These are phyloP conservation scores for Phytophthora sp. DNA, from an alignment of 352 stramenopile genomes.

Conservation along the genomic window DNA sequence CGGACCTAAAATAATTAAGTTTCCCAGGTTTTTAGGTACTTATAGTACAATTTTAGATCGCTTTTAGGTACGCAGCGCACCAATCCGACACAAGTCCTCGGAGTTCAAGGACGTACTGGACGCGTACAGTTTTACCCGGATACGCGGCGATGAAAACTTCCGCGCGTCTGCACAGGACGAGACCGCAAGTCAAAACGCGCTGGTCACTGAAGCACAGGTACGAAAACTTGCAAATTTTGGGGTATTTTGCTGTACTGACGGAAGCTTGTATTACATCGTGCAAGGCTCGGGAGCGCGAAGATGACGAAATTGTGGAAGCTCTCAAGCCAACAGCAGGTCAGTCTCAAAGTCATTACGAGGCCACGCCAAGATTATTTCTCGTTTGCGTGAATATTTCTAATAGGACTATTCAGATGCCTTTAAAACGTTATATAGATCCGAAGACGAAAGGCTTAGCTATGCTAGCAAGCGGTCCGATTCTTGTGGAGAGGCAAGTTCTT, in stretches of 20 bases:
- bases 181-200: slow-evolving; percentile 73
- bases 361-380: slow-evolving; percentile 53
- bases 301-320: slow-evolving; percentile 94
- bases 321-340: slow-evolving; percentile 95
- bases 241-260: background rate
- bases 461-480: slow-evolving; percentile 38
- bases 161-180: slow-evolving; percentile 73
- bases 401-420: too few relatives aligned
- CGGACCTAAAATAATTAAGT: too few relatives aligned
- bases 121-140: slow-evolving; percentile 69
- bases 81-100: too few relatives aligned
- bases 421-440: too few relatives aligned
- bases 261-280: too few relatives aligned
- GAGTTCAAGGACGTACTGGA: slow-evolving; percentile 76
- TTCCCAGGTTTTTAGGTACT: too few relatives aligned
- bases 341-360: slow-evolving; percentile 92
- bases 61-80: too few relatives aligned
- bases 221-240: background rate
- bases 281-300: slow-evolving; percentile 85
- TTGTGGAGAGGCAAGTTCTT: slow-evolving; percentile 22
- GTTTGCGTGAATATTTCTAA: too few relatives aligned
- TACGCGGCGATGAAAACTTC: slow-evolving; percentile 81
- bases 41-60: too few relatives aligned
- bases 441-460: too few relatives aligned
- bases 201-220: slow-evolving; percentile 76